Percentiles rank a stretch among this genome's conserved stretches.
Evolutionary conservation across 2,329 filamentous ascomycete species (phyloP).

Genomic region (Emmonsiellopsis sp.): DNA sequence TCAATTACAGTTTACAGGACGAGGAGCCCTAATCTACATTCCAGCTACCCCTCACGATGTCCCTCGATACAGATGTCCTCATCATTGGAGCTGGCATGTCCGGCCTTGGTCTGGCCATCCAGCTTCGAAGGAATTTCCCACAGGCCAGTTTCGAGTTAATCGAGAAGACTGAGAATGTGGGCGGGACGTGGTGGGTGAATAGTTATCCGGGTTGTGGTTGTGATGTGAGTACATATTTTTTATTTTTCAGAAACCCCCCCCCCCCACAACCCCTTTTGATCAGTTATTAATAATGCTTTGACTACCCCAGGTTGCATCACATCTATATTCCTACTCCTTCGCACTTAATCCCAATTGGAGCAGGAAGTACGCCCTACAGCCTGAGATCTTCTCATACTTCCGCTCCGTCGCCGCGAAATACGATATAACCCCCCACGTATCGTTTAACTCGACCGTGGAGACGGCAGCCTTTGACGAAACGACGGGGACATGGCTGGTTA

Average conservation of each 20-base stretch:
- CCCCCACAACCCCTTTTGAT: too few relatives aligned
- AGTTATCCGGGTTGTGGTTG: conserved; percentile 31
- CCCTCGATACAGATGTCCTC: conserved; percentile 37
- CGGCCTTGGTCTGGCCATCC: conserved; percentile 39
- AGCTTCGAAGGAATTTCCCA: conserved; percentile 33
- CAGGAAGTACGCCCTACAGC: conserved; percentile 24
- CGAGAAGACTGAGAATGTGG: conserved; percentile 33
- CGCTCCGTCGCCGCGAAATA: conserved; percentile 14
- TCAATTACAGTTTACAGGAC: too few relatives aligned
- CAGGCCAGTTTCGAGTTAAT: conserved; percentile 34
- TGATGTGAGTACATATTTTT: conserved; percentile 19
- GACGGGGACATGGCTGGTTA: conserved; percentile 20
- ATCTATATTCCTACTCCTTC: conserved; percentile 38
- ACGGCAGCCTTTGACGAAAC: conserved; percentile 12
- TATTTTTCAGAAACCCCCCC: background rate
- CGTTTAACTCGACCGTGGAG: conserved; percentile 15
- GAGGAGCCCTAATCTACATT: too few relatives aligned
- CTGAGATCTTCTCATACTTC: conserved; percentile 27
- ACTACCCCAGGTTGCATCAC: conserved; percentile 23
- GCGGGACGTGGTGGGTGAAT: conserved; percentile 29
- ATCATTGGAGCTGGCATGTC: conserved; percentile 45
- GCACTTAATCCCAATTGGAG: conserved; percentile 34
- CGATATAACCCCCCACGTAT: conserved; percentile 16
- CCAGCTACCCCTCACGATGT: conserved; percentile 14
- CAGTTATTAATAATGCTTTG: background rate